Evolutionary conservation across 371 early-diverging fungal genomes (phyloP).

Genomic region (Modicella reniformis): DNA sequence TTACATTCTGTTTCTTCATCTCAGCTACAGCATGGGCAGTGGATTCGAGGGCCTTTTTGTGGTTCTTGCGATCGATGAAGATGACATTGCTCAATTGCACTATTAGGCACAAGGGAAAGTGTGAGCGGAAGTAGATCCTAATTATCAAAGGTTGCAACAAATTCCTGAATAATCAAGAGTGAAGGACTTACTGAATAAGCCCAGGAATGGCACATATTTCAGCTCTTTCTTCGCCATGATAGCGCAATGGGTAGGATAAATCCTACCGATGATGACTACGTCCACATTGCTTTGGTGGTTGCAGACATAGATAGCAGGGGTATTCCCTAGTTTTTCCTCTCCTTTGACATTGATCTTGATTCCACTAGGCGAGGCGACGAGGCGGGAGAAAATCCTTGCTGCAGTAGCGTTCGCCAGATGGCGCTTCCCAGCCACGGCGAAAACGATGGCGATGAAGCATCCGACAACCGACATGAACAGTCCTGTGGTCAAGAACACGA

Average conservation of each 20-base stretch:
- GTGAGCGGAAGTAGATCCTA: no score
- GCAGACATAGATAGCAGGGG: constrained; percentile 76
- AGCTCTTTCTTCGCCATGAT: constrained; percentile 86
- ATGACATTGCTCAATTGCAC: constrained; percentile 82
- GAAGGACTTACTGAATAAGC: constrained; percentile 81
- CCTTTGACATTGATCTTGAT: constrained; percentile 69
- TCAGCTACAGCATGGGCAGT: constrained; percentile 78
- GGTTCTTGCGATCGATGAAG: constrained; percentile 89
- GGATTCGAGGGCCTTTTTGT: constrained; percentile 78
- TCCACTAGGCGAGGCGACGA: constrained; percentile 62
- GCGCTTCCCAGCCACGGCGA: constrained; percentile 35
- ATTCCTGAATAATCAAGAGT: neutral
- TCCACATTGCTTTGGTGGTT: constrained; percentile 93
- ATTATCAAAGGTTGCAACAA: neutral
- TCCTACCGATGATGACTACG: constrained; percentile 73
- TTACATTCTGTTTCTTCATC: constrained; percentile 80
- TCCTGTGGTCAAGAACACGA: constrained; percentile 17
- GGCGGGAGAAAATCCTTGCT: constrained; percentile 62
- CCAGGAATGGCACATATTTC: constrained; percentile 85
- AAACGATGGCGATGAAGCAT: constrained; percentile 32
- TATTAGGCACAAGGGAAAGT: constrained; percentile 41
- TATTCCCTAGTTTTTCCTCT: constrained; percentile 62
- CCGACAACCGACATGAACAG: constrained; percentile 43
- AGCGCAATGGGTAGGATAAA: constrained; percentile 75
- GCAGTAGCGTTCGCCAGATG: constrained; percentile 68